A percentile compares a stretch with the other conserved stretches of the same genome.
These are phyloP conservation scores for Tylopilus plumbeoviolaceoides DNA, from an alignment of 768 basidiomycete genomes.

Conservation along the genomic window DNA sequence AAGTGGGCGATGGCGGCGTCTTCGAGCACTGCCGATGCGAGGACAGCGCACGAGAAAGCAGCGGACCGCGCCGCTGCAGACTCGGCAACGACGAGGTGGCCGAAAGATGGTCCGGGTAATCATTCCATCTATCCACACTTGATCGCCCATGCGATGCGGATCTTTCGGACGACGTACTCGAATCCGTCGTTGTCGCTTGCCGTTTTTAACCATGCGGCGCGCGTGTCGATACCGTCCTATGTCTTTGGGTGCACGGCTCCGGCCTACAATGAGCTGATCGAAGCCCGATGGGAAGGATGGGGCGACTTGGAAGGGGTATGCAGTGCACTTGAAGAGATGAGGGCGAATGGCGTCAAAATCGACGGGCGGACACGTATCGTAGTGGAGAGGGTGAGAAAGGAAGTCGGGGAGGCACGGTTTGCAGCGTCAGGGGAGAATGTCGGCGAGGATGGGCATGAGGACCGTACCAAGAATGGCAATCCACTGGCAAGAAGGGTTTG, in stretches of 20 bases:
- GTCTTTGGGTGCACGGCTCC: slow-evolving; percentile 86
- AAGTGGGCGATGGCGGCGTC: slow-evolving; percentile 33
- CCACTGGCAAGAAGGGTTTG: slow-evolving; percentile 38
- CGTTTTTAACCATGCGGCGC: slow-evolving; percentile 76
- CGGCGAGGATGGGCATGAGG: neutral
- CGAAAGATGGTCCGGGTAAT: slow-evolving; percentile 39
- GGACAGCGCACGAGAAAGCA: neutral
- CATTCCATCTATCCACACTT: slow-evolving; percentile 70
- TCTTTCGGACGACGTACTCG: slow-evolving; percentile 71
- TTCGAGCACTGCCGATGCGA: neutral
- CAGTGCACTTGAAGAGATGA: slow-evolving; percentile 77
- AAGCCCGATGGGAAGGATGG: slow-evolving; percentile 81
- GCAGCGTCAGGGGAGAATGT: slow-evolving; percentile 29
- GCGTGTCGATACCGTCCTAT: slow-evolving; percentile 73
- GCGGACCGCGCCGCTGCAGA: neutral
- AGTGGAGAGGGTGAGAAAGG: slow-evolving; percentile 58
- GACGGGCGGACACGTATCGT: slow-evolving; percentile 59
- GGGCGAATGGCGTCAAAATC: slow-evolving; percentile 65
- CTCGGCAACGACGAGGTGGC: neutral
- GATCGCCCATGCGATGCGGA: slow-evolving; percentile 71
- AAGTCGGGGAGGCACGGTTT: slow-evolving; percentile 53
- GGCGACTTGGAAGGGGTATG: slow-evolving; percentile 76
- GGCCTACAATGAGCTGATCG: slow-evolving; percentile 85
- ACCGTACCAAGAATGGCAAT: slow-evolving; percentile 24
- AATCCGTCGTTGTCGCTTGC: slow-evolving; percentile 80